Percentiles rank a stretch among this genome's conserved stretches.
Evolutionary conservation across 495 filamentous ascomycete genomes (phyloP).

Genomic region (Penicillium flavigenum): DNA sequence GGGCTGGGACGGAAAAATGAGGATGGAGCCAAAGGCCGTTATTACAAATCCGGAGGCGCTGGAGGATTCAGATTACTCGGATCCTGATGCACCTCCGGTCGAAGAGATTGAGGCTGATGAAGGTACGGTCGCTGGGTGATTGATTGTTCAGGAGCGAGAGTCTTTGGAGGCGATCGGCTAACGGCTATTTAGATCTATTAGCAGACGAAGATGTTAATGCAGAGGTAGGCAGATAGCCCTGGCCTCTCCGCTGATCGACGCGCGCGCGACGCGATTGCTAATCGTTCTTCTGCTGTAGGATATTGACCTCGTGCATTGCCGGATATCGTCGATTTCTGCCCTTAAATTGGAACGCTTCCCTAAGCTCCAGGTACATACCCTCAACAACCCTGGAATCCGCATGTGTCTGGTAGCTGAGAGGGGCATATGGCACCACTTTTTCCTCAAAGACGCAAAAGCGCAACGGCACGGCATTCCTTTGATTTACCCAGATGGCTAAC

Average conservation of each 20-base stretch:
- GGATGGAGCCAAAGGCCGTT: conserved; percentile 63
- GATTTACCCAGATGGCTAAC: conserved; percentile 14
- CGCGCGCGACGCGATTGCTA: conserved; percentile 10
- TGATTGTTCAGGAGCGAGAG: neutral
- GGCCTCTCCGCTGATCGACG: neutral
- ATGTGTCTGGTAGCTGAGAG: neutral
- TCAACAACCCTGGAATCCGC: neutral
- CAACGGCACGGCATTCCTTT: neutral
- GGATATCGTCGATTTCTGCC: conserved; percentile 74
- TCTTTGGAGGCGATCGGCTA: neutral
- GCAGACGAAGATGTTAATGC: conserved; percentile 61
- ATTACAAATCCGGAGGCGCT: conserved; percentile 73
- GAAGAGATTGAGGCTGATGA: conserved; percentile 81
- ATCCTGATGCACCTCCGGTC: conserved; percentile 73
- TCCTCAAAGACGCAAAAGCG: neutral
- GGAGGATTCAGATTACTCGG: conserved; percentile 80
- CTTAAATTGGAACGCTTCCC: conserved; percentile 80
- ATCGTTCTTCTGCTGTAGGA: conserved; percentile 52
- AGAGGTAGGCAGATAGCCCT: conserved; percentile 42
- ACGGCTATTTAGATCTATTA: conserved; percentile 54
- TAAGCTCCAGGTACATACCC: conserved; percentile 58
- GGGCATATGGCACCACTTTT: conserved; percentile 1
- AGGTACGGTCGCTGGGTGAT: conserved; percentile 46
- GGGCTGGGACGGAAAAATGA: conserved; percentile 92
- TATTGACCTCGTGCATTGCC: conserved; percentile 85